Evolutionary conservation across 169 alveolate genomes (phyloP), one percentile per base, ranked within the genome.

Genomic region (Eimeria mitis): DNA sequence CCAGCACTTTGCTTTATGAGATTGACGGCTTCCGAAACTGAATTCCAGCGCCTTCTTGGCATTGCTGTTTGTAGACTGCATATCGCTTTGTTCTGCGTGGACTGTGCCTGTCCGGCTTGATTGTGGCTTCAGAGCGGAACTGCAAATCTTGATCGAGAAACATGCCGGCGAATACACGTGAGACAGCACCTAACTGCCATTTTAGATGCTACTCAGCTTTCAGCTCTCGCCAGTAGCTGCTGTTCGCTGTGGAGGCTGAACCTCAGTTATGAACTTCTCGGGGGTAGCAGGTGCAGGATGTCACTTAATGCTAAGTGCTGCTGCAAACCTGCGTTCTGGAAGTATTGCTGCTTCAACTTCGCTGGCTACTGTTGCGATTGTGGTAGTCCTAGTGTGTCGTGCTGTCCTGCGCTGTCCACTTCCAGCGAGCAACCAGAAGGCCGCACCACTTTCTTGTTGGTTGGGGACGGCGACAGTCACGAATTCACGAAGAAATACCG

Each of bases 151-250:
- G 92, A 87, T 87, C 59, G 92, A 87, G 92, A 54, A 61, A 21
- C 92, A 87, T n/a, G 83, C 61, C n/a, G 92, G 92, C 40, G 92
- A 87, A 68, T 87, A 87, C 65, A 87, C 92, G 92, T 87, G 44
- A 63, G 92, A 7, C 81, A 71, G 31, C 81, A 1, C 54, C 81
- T 40, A 34, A 71, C 54, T 40, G 52, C 81, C n/a, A 1, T 37
- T 71, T 71, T 19, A 3, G 54, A 14, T 40, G 28, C 52, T 71
- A 40, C 54, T 3, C 54, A 40, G 31, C 81, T 11, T 71, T 37
- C 28, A 34, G 54, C 16, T 37, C 28, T 40, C 14, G 81, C 52
- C 52, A 4, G 31, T 16, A 71, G 52, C 9, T 37, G 81, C 14
- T 37, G 8, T 37, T 71, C 47, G 81, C 81, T 4, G 52, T 4